Base-by-base conservation (phyloP, 257 asterid genomes). In the Penstemon eatonii region DNA sequence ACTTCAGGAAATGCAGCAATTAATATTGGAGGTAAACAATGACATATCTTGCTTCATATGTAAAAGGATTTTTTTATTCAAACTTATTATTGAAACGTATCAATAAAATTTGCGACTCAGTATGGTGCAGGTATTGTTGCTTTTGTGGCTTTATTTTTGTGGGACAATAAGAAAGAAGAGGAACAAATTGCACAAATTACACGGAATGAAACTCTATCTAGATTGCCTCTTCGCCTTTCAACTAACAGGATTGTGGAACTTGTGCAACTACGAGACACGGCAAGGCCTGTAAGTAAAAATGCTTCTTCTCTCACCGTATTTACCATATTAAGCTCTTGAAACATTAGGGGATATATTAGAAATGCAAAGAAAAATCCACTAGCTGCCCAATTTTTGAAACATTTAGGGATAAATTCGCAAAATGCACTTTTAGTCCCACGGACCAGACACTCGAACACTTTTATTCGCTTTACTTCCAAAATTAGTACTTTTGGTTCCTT, bases 101-200 rank as follows among this genome's bases (percentile, higher is more conserved):
- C 74, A 74, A 81, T 81, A 69, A 75, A 84, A 43, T 63, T 79
- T 77, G 85, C 71, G 81, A 71, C 85, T 83, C 94, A 88, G 96
- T 79, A 78, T 79, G 85, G 76, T 75, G 78, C 96, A 93, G 97
- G 99, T 82, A 93, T 93, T 67, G 56, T 82, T 75, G 89, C 75
- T 76, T 52, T 90, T 52, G 95, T 85, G 85, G 96, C 91, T 45
- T 82, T 93, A 74, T 83, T 82, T 68, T 9, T 81, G 8, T 93
- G 99, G 97, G 99, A 93, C 63, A 90, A 82, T 87, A 93, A 89
- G 78, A 90, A 93, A 73, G 99, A 93, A 85, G 99, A 93, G 84
- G 97, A 93, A 78, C 99, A 93, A 72, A 78, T 93, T 65, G 85
- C 90, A 58, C 95, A 84, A 65, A 93, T 93, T 67, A 84, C 94